These are phyloP conservation scores for Sphaerulina vaccinii DNA, from an alignment of 2,329 filamentous ascomycete species.

Conservation along the genomic window DNA sequence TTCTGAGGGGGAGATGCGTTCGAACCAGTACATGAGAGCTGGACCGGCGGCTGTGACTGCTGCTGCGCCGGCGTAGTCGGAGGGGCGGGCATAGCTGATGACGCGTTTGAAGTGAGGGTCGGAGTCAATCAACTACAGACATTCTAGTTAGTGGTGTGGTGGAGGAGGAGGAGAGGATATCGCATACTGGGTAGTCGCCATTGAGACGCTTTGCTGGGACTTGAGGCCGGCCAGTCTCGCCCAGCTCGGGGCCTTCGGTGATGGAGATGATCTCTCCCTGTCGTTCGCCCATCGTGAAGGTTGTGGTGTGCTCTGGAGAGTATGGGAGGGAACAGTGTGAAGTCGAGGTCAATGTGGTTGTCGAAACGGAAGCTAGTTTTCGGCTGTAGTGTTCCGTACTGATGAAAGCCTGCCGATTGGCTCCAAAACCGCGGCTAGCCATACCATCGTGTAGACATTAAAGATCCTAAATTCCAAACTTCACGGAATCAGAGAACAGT, in stretches of 20 bases:
- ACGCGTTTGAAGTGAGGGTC: slow-evolving; percentile 96
- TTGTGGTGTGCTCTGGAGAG: slow-evolving; percentile 14
- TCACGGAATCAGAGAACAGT: too few relatives aligned
- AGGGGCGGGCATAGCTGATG: slow-evolving; percentile 77
- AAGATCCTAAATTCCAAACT: too few relatives aligned
- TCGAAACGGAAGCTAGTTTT: too few relatives aligned
- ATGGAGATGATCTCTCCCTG: slow-evolving; percentile 22
- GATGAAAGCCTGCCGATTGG: too few relatives aligned
- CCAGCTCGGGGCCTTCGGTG: slow-evolving; percentile 34
- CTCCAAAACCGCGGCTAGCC: too few relatives aligned
- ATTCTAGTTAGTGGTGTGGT: slow-evolving; percentile 18
- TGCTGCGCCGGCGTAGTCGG: slow-evolving; percentile 74
- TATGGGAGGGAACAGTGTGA: too few relatives aligned
- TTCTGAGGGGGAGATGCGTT: slow-evolving; percentile 80
- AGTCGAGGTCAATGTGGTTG: too few relatives aligned
- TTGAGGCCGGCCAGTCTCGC: slow-evolving; percentile 30
- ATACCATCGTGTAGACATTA: too few relatives aligned
- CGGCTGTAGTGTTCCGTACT: too few relatives aligned
- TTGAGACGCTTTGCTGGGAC: slow-evolving; percentile 72
- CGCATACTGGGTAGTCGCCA: slow-evolving; percentile 78
- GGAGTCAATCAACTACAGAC: slow-evolving; percentile 95
- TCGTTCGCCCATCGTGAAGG: slow-evolving; percentile 25
- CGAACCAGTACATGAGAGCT: slow-evolving; percentile 71
- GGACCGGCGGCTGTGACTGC: slow-evolving; percentile 71
- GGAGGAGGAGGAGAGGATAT: slow-evolving; percentile 2